Evolutionary conservation across 129 eudicot genomes (phyloP).

Genomic region (Pulicaria dysenterica): DNA sequence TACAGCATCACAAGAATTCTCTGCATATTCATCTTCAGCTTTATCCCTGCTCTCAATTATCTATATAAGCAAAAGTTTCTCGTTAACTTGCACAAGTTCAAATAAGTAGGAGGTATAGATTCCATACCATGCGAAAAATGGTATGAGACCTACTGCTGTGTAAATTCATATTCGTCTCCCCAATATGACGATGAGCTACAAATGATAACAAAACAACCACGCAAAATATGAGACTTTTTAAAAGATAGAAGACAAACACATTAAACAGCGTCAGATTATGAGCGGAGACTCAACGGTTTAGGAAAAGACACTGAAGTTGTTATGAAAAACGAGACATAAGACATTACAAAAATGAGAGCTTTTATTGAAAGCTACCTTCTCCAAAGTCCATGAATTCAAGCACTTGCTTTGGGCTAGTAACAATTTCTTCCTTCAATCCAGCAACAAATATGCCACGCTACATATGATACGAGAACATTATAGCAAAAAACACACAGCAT

Average conservation of each 20-base stretch:
- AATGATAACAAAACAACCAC: slow-evolving; percentile 14
- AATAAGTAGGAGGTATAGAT: slow-evolving; percentile 15
- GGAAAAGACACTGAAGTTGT: slow-evolving; percentile 8
- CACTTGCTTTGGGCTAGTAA: slow-evolving; percentile 84
- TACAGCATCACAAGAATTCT: slow-evolving; percentile 88
- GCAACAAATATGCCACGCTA: slow-evolving; percentile 98
- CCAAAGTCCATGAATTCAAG: slow-evolving; percentile 90
- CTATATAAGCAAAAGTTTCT: slow-evolving; percentile 39
- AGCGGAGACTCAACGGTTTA: not conserved
- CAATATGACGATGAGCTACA: slow-evolving; percentile 97
- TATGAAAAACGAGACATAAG: not conserved
- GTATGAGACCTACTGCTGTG: slow-evolving; percentile 98
- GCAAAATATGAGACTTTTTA: not conserved
- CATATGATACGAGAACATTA: slow-evolving; percentile 8
- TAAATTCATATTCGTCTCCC: slow-evolving; percentile 96
- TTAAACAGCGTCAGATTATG: not conserved
- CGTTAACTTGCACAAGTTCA: not conserved
- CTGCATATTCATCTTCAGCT: slow-evolving; percentile 64
- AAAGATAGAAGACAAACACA: not conserved
- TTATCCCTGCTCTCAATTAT: slow-evolving; percentile 97
- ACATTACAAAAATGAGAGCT: not conserved
- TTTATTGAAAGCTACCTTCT: slow-evolving; percentile 57
- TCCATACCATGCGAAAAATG: slow-evolving; percentile 90
- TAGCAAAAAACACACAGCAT: not conserved
- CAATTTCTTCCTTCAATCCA: slow-evolving; percentile 95